Evolutionary conservation across 169 alveolate species (phyloP).

Genomic region (Eimeria tenella): DNA sequence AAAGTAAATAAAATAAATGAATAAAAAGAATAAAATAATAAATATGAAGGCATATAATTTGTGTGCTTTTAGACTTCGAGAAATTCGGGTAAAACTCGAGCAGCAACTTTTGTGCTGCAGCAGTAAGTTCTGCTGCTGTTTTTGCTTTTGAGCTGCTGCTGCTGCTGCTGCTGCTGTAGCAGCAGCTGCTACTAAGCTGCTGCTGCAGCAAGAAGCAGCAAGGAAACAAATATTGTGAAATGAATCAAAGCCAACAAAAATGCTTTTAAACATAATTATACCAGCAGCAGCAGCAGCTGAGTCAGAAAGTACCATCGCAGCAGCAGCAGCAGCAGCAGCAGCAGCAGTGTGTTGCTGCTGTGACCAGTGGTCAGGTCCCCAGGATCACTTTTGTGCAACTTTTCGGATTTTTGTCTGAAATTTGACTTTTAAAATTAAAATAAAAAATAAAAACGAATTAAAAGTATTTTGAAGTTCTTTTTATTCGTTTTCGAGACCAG

Average conservation of each 20-base stretch:
- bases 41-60: background rate
- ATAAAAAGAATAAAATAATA: too few species aligned
- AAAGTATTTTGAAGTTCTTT: too few species aligned
- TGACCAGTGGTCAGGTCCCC: background rate
- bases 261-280: too few species aligned
- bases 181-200: too few species aligned
- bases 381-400: background rate
- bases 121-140: background rate
- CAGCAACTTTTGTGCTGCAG: background rate
- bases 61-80: background rate
- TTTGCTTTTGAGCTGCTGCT: background rate
- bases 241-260: too few species aligned
- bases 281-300: background rate
- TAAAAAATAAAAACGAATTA: too few species aligned
- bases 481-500: too few species aligned
- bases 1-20: too few species aligned
- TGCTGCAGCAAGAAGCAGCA: too few species aligned
- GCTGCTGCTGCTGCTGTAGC: conserved; percentile 1
- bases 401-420: too few species aligned
- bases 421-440: too few species aligned
- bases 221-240: too few species aligned
- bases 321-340: background rate
- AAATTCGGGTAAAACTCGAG: background rate
- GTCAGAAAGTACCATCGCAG: background rate
- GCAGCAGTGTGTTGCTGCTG: background rate